Evolutionary conservation across 176 grass and related monocot genomes (phyloP).

Genomic region (Triticum aestivum): DNA sequence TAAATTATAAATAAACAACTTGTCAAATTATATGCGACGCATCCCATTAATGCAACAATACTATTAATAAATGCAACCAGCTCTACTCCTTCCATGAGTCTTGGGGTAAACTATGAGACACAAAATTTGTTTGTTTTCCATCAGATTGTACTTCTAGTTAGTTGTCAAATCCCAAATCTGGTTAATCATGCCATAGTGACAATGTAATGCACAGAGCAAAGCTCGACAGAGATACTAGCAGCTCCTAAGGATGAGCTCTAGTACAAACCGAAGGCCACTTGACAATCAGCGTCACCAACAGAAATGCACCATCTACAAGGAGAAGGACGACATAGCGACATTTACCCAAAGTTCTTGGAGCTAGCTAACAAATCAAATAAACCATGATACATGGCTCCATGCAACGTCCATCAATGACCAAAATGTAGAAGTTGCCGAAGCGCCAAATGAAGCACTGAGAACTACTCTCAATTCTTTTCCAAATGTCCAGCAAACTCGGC

Average conservation of each 20-base stretch:
- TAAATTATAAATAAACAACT: slow-evolving; percentile 3
- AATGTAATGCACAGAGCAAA: background rate
- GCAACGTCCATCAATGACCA: background rate
- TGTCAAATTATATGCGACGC: background rate
- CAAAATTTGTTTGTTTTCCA: slow-evolving; percentile 5
- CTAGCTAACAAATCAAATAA: slow-evolving; percentile 10
- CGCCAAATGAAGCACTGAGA: slow-evolving; percentile 9
- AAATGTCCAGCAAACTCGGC: background rate
- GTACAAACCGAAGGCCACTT: background rate
- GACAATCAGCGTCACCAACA: background rate
- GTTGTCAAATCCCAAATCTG: background rate
- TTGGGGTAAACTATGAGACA: background rate
- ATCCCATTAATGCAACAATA: slow-evolving; percentile 27
- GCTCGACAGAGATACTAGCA: slow-evolving; percentile 7
- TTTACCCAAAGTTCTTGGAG: slow-evolving; percentile 22
- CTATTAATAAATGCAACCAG: slow-evolving; percentile 14
- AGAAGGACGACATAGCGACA: background rate
- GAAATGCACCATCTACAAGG: slow-evolving; percentile 7
- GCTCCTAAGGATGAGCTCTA: background rate
- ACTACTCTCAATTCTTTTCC: background rate
- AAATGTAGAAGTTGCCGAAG: background rate
- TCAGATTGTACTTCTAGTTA: background rate
- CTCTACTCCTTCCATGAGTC: slow-evolving; percentile 6
- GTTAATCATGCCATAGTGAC: background rate
- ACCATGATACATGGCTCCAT: slow-evolving; percentile 10